phyloP scores from a whole-genome alignment of 2,329 filamentous ascomycete species.

The Aspergillus ibericus region DNA sequence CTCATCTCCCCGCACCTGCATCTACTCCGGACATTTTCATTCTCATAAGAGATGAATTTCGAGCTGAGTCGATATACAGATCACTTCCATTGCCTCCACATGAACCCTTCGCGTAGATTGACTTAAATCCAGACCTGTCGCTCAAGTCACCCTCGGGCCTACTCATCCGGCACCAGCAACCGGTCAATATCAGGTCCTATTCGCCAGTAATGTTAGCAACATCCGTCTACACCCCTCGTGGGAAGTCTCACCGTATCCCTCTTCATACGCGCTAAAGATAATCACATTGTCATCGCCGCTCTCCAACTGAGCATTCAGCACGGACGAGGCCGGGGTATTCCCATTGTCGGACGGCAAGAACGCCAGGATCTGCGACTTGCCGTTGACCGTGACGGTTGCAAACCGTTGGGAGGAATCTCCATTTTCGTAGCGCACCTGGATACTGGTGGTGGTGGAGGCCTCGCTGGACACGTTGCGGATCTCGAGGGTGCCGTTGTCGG shows the following conservation, averaged over 20 bases:
- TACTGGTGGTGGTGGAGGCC: slow-evolving; percentile 49
- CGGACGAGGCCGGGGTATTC: not conserved
- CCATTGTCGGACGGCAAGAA: slow-evolving; percentile 46
- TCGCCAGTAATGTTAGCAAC: not conserved
- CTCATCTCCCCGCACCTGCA: too few relatives aligned
- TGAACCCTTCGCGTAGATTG: too few relatives aligned
- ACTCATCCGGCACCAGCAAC: not conserved
- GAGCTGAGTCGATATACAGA: too few relatives aligned
- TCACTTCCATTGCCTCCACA: too few relatives aligned
- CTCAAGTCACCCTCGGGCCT: not conserved
- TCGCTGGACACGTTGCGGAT: slow-evolving; percentile 50
- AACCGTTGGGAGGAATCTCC: slow-evolving; percentile 55
- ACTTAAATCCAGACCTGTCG: not conserved
- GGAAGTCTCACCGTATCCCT: slow-evolving; percentile 1
- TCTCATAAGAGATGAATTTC: too few relatives aligned
- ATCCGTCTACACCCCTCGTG: not conserved
- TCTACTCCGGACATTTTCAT: too few relatives aligned
- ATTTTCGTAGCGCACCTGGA: slow-evolving; percentile 59
- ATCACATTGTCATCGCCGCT: not conserved
- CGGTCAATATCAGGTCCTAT: not conserved
- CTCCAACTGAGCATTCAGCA: not conserved
- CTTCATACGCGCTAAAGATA: not conserved
- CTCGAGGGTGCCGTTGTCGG: slow-evolving; percentile 47
- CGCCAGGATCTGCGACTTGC: slow-evolving; percentile 51
- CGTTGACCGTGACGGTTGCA: slow-evolving; percentile 59